Evolutionary conservation across 495 filamentous ascomycete species (phyloP), one percentile per base, ranked within the genome.

Genomic region (Podospora pseudocomata): DNA sequence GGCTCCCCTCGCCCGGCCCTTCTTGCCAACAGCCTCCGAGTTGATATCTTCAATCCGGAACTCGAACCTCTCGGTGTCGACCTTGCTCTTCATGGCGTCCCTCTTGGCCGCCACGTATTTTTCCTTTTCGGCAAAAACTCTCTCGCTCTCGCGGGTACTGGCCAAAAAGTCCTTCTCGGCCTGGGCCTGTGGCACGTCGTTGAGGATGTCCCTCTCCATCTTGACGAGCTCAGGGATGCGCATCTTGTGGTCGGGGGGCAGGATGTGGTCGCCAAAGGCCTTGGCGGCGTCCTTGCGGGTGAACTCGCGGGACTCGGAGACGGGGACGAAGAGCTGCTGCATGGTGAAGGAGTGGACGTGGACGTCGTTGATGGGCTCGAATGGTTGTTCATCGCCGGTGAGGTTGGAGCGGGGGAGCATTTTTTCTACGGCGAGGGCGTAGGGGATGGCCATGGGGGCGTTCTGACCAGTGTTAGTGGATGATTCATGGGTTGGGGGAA

Each of bases 291-390:
- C 94, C 30, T 80, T 85, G 76, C 96, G 92, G 5, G 91, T 97
- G 78, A 97, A 98, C 49, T 89, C 81, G 23, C 92, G 89, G 19
- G 94, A 97, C 79, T 99, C 95, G 11, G 95, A 90, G 60, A 89
- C 87, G 4, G 96, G 95, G 76, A 92, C 86, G 80, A 97, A 99
- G 55, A 97, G 86, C 80, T 98, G 95, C 66, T 89, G 85, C 60
- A 85, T 84, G 0, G 95, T 97, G 60, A 86, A 77, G 30, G 86
- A 86, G 79, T 97, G 94, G 32, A 92, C 88, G 66, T 90, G 89
- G 7, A 99, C 86, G 74, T 97, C 94, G 79, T 97, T 96, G 78
- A 97, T 94, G 60, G 89, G 83, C 83, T 99, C 95, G 75, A 96
- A 92, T 2, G 80, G 79, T 16, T 68, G 64, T 16, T 73, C 68